Evolutionary conservation across 176 grass and related monocot genomes (phyloP).

Genomic region (Eleusine coracana): DNA sequence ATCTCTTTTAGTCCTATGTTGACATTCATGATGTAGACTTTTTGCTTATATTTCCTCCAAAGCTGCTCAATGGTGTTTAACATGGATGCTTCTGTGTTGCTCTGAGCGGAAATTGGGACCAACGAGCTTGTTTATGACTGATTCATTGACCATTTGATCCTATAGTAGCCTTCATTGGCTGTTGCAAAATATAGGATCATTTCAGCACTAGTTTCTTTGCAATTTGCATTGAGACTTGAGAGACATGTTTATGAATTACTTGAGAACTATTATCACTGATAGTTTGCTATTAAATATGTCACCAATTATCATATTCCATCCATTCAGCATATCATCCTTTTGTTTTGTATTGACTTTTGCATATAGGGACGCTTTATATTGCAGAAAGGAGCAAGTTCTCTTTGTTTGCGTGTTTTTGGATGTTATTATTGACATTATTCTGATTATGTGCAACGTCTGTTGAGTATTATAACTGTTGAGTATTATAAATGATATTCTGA

Average conservation of each 20-base stretch:
- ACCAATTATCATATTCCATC: neutral
- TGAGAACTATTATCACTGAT: neutral
- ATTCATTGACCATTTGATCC: neutral
- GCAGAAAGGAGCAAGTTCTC: neutral
- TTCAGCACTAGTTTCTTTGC: neutral
- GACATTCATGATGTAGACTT: neutral
- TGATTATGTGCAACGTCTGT: neutral
- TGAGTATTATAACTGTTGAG: neutral
- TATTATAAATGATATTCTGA: neutral
- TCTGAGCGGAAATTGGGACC: neutral
- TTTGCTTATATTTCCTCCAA: neutral
- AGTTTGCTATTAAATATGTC: constrained; percentile 2
- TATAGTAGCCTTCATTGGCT: neutral
- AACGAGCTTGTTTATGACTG: neutral
- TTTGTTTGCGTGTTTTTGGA: neutral
- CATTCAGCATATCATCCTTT: neutral
- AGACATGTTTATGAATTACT: neutral
- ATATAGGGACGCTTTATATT: neutral
- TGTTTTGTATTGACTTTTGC: neutral
- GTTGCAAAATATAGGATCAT: neutral
- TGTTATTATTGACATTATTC: neutral
- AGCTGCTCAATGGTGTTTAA: neutral
- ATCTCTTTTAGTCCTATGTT: neutral
- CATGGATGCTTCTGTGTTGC: neutral
- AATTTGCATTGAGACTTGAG: neutral